Percentiles rank a stretch among this genome's conserved stretches.
phyloP scores from a whole-genome alignment of 1,284 basidiomycete species.

The Trametes polyzona region DNA sequence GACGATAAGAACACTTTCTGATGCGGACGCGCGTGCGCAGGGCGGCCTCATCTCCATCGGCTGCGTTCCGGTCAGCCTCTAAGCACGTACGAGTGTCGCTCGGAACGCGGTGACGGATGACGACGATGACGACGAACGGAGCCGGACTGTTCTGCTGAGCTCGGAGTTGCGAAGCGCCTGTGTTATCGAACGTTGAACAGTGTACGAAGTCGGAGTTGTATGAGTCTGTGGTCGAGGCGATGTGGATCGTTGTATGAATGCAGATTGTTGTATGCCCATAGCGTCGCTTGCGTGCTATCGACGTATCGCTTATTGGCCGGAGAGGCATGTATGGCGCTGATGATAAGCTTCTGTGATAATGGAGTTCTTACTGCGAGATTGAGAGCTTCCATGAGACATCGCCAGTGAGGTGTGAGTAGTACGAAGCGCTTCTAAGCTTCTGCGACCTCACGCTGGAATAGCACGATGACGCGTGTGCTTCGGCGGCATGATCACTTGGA shows the following conservation, averaged over 20 bases:
- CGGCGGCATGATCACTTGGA: background rate
- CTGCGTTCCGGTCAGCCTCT: conserved; percentile 11
- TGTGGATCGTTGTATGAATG: background rate
- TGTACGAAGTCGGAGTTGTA: background rate
- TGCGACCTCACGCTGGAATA: too few relatives aligned
- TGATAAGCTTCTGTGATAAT: too few relatives aligned
- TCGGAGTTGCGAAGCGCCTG: background rate
- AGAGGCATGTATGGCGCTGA: too few relatives aligned
- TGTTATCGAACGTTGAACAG: background rate
- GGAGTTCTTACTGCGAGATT: too few relatives aligned
- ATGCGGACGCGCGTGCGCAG: background rate
- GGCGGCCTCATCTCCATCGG: conserved; percentile 14
- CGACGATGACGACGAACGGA: background rate
- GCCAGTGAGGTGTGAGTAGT: too few relatives aligned
- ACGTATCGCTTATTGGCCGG: too few relatives aligned
- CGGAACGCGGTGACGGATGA: background rate
- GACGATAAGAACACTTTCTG: too few relatives aligned
- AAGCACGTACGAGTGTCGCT: background rate
- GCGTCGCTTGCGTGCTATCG: background rate
- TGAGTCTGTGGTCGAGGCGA: background rate
- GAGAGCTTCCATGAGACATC: too few relatives aligned
- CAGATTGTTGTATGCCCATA: background rate
- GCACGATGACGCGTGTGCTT: too few relatives aligned
- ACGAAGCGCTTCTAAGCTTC: too few relatives aligned
- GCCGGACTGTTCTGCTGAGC: too few relatives aligned